phyloP scores from a whole-genome alignment of 768 basidiomycete species.

The Termitomyces sp. region DNA sequence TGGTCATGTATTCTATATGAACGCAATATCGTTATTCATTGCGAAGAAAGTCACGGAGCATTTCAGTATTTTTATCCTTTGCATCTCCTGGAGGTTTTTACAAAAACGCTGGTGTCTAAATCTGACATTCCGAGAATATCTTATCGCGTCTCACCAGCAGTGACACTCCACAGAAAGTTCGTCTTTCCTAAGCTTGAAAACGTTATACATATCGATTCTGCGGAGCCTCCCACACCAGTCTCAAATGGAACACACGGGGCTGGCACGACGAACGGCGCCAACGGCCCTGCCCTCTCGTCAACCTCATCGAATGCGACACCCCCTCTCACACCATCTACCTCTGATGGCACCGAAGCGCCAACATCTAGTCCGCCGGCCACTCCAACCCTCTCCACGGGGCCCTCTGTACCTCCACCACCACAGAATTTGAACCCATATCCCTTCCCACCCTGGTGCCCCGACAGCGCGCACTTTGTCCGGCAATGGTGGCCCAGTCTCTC shows the following conservation, averaged over 20 bases:
- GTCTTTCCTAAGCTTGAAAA: slow-evolving; percentile 33
- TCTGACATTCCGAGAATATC: slow-evolving; percentile 36
- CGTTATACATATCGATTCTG: not conserved
- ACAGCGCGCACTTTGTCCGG: slow-evolving; percentile 71
- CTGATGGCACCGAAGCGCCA: not conserved
- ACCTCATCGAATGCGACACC: not conserved
- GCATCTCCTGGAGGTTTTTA: slow-evolving; percentile 31
- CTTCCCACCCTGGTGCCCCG: slow-evolving; percentile 65
- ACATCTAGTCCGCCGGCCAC: not conserved
- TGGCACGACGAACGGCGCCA: not conserved
- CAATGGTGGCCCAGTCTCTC: slow-evolving; percentile 78
- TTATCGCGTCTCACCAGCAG: slow-evolving; percentile 34
- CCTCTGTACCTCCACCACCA: slow-evolving; percentile 5
- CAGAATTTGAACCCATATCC: slow-evolving; percentile 53
- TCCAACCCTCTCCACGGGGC: slow-evolving; percentile 6
- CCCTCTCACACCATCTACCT: not conserved
- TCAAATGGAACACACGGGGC: not conserved
- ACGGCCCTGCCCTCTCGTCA: not conserved
- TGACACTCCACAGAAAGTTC: slow-evolving; percentile 48
- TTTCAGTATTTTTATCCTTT: slow-evolving; percentile 68
- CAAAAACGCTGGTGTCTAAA: slow-evolving; percentile 18
- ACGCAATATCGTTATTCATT: slow-evolving; percentile 65
- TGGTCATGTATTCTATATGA: slow-evolving; percentile 75
- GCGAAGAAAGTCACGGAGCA: slow-evolving; percentile 61
- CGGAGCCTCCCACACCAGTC: not conserved